These are phyloP conservation scores for Rosa persica DNA, from an alignment of 306 rosid species.

Conservation along the genomic window DNA sequence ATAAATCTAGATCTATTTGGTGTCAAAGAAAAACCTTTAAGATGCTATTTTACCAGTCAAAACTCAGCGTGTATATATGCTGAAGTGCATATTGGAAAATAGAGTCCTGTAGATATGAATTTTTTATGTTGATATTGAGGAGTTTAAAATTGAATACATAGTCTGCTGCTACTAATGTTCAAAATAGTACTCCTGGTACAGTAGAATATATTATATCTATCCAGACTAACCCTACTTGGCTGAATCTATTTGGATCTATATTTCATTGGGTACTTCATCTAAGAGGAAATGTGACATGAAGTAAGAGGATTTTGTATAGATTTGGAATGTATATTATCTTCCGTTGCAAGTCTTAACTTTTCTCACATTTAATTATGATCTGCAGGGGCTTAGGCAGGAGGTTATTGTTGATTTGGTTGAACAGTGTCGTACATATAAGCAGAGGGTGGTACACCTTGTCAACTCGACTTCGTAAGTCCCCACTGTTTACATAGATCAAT, in stretches of 20 bases:
- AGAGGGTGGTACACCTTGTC: conserved; percentile 97
- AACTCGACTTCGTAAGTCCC: conserved; percentile 87
- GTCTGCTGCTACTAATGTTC: neutral
- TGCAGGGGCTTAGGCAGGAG: conserved; percentile 89
- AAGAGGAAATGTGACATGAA: neutral
- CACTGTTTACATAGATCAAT: neutral
- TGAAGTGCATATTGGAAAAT: neutral
- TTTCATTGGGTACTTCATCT: neutral
- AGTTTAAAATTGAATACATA: neutral
- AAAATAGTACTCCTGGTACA: neutral
- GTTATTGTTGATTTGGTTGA: conserved; percentile 93
- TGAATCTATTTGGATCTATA: conserved; percentile 1
- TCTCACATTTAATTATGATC: conserved; percentile 1
- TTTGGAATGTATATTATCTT: neutral
- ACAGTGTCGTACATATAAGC: conserved; percentile 88
- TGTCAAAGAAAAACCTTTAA: neutral
- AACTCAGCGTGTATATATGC: neutral
- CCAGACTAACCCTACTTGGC: neutral
- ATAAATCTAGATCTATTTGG: neutral
- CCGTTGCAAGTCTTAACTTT: neutral
- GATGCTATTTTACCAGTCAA: neutral
- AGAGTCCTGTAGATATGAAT: neutral
- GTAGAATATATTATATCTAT: neutral
- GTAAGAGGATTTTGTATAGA: neutral
- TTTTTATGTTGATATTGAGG: neutral